Evolutionary conservation across 2,329 filamentous ascomycete species (phyloP).

Genomic region (Penicillium sp.): DNA sequence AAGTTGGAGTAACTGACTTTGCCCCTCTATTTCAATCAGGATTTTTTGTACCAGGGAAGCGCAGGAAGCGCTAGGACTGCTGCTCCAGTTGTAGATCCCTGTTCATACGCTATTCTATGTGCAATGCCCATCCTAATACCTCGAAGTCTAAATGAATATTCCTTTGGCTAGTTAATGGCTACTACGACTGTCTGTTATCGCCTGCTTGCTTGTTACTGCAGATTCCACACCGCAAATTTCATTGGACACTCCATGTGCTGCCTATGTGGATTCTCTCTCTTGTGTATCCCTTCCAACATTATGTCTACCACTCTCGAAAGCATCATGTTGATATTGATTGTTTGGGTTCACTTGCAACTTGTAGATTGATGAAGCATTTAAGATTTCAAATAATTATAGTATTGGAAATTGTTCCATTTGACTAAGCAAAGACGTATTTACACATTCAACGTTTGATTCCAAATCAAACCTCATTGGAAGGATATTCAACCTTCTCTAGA

Average conservation of each 20-base stretch:
- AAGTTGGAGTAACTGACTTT: background rate
- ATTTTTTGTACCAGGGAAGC: background rate
- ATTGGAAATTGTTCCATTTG: background rate
- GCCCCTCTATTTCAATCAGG: background rate
- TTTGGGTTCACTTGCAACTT: background rate
- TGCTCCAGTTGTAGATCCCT: background rate
- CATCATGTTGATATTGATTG: background rate
- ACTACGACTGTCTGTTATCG: too few relatives aligned
- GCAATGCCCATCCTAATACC: too few relatives aligned
- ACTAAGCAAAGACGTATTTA: background rate
- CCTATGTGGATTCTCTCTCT: too few relatives aligned
- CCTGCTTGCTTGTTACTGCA: too few relatives aligned
- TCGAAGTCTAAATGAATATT: too few relatives aligned
- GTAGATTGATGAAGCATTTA: background rate
- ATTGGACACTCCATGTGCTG: too few relatives aligned
- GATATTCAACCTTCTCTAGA: slow-evolving; percentile 26
- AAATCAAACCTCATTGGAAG: slow-evolving; percentile 23
- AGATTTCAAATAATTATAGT: background rate
- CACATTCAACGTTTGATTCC: background rate
- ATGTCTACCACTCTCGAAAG: background rate
- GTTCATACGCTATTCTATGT: too few relatives aligned
- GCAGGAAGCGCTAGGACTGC: background rate
- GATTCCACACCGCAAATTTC: too few relatives aligned
- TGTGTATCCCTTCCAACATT: too few relatives aligned
- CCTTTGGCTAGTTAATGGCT: too few relatives aligned